These are phyloP conservation scores for Diutina catenulata DNA, from an alignment of 1,139 yeast genomes.

Conservation along the genomic window DNA sequence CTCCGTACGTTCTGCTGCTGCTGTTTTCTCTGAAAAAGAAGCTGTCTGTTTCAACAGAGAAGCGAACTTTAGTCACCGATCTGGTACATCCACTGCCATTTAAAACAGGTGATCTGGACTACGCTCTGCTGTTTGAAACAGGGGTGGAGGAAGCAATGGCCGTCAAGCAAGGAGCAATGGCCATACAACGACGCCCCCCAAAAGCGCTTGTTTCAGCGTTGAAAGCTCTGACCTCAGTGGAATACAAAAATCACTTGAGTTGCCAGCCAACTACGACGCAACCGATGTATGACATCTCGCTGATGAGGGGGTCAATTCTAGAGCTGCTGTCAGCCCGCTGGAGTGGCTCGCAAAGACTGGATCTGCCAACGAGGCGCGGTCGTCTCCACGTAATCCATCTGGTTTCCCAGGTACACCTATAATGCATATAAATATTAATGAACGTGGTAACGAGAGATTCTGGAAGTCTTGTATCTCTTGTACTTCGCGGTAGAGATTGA, in stretches of 20 bases:
- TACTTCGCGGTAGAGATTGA: no score
- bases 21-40: background rate
- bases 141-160: background rate
- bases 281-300: background rate
- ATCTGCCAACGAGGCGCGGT: no score
- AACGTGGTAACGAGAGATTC: no score
- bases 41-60: background rate
- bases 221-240: slow-evolving; percentile 4
- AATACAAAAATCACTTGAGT: slow-evolving; percentile 3
- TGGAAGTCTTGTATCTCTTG: no score
- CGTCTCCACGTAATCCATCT: no score
- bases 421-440: no score
- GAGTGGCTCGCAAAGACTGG: slow-evolving; percentile 3
- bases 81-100: background rate
- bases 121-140: slow-evolving; percentile 2
- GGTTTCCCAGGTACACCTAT: no score
- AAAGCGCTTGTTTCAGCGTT: background rate
- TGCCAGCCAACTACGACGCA: background rate
- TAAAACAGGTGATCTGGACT: background rate
- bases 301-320: slow-evolving; percentile 2
- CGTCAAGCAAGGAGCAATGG: background rate
- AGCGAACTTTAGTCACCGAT: background rate
- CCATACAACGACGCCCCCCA: background rate
- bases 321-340: background rate
- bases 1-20: background rate